phyloP scores from a whole-genome alignment of 2,329 filamentous ascomycete species.

The Zalaria sp. region DNA sequence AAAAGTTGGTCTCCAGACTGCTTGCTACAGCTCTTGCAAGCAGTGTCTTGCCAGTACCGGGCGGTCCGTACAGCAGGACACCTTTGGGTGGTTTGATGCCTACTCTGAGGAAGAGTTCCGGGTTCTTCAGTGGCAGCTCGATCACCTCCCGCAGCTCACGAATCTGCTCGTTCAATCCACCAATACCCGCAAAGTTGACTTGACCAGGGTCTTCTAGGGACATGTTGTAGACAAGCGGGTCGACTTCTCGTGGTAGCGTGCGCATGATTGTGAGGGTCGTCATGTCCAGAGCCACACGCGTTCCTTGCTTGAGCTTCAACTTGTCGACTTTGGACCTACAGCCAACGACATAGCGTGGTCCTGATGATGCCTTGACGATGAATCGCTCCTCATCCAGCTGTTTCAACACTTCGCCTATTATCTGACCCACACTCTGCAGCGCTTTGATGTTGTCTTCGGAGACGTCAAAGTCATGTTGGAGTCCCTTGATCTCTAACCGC shows the following conservation, averaged over 20 bases:
- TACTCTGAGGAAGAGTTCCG: slow-evolving; percentile 88
- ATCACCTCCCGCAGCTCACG: slow-evolving; percentile 95
- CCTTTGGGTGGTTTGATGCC: slow-evolving; percentile 99
- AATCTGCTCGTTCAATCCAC: slow-evolving; percentile 96
- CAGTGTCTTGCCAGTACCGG: slow-evolving; percentile 92
- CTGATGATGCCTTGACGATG: slow-evolving; percentile 96
- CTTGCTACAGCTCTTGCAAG: slow-evolving; percentile 90
- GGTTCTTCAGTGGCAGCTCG: slow-evolving; percentile 94
- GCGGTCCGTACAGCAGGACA: slow-evolving; percentile 87
- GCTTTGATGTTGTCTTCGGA: slow-evolving; percentile 99
- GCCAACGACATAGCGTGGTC: slow-evolving; percentile 92
- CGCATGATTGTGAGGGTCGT: slow-evolving; percentile 99
- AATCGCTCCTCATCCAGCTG: slow-evolving; percentile 98
- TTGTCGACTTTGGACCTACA: slow-evolving; percentile 98
- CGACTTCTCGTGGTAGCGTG: slow-evolving; percentile 96
- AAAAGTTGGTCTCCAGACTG: slow-evolving; percentile 92
- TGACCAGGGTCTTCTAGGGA: slow-evolving; percentile 95
- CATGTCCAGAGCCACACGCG: slow-evolving; percentile 95
- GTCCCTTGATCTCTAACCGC: slow-evolving; percentile 86
- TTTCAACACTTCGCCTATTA: slow-evolving; percentile 97
- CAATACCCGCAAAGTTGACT: slow-evolving; percentile 94
- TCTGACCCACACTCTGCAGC: slow-evolving; percentile 95
- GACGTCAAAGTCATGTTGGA: slow-evolving; percentile 89
- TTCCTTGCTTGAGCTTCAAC: slow-evolving; percentile 92
- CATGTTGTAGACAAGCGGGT: slow-evolving; percentile 99